Conservation (phyloP, 1,284 basidiomycete genomes). For the Anthracocystis panici-leucophaei region DNA sequence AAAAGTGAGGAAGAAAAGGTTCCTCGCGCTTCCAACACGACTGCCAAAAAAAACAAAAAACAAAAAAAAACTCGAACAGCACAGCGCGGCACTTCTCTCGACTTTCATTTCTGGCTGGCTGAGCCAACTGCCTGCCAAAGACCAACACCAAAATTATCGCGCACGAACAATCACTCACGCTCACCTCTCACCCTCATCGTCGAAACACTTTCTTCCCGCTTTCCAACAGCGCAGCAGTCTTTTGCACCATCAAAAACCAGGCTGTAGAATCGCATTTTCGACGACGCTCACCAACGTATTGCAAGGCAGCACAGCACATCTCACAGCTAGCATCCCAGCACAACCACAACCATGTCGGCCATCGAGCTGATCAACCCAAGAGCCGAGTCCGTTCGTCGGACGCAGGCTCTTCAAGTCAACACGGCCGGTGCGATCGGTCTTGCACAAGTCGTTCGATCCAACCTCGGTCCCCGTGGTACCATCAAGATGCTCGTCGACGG, state of each 20-base stretch:
- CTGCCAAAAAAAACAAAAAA: conserved; percentile 1
- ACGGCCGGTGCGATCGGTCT: conserved; percentile 91
- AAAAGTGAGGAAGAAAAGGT: conserved; percentile 30
- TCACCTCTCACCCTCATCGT: background rate
- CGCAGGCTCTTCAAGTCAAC: conserved; percentile 90
- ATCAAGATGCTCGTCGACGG: conserved; percentile 99
- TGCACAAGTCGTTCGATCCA: conserved; percentile 95
- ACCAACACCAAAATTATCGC: conserved; percentile 18
- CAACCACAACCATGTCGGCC: conserved; percentile 58
- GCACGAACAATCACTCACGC: background rate
- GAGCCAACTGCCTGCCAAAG: conserved; percentile 6
- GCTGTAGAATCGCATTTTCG: background rate
- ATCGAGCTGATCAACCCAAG: conserved; percentile 69
- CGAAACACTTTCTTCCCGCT: background rate
- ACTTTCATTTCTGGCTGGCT: background rate
- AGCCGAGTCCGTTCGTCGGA: conserved; percentile 91
- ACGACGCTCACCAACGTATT: background rate
- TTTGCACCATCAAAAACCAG: background rate
- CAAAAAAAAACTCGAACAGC: background rate
- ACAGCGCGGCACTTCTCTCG: background rate
- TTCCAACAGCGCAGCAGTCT: background rate
- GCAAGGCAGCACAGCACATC: background rate
- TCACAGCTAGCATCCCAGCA: background rate
- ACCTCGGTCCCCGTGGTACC: conserved; percentile 82
- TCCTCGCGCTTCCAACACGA: conserved; percentile 49